Evolutionary conservation across 345 rosid species (phyloP).

Genomic region (Ricinus communis): DNA sequence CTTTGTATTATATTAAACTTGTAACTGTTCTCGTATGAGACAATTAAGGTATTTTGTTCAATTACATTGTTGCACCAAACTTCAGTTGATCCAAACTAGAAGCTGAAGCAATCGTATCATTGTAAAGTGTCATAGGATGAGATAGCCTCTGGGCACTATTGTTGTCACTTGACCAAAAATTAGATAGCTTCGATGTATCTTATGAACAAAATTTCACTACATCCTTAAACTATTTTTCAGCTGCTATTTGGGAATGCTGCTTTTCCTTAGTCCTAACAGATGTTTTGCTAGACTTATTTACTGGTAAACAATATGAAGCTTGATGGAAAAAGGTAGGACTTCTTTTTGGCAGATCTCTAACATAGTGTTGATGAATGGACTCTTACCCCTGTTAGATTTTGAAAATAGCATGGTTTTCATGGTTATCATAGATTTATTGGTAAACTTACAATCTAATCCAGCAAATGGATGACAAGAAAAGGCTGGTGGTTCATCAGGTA

Average conservation of each 20-base stretch:
- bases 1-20: not conserved
- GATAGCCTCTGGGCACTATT: not conserved
- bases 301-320: too few species aligned
- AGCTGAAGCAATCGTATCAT: not conserved
- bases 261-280: too few species aligned
- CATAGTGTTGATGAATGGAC: not conserved
- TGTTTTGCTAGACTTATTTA: too few species aligned
- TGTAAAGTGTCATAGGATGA: not conserved
- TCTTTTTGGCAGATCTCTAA: not conserved
- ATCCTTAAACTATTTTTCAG: not conserved
- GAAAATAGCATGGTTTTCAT: not conserved
- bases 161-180: not conserved
- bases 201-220: not conserved
- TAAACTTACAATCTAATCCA: conserved; percentile 10
- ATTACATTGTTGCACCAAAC: not conserved
- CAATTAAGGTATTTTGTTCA: not conserved
- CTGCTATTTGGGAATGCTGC: not conserved
- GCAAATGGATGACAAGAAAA: conserved; percentile 10
- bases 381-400: not conserved
- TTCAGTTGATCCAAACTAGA: not conserved
- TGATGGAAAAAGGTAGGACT: not conserved
- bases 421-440: not conserved
- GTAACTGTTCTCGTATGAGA: not conserved
- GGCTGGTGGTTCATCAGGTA: conserved; percentile 43
- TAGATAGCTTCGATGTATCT: not conserved